Conservation (phyloP, 225 moss, liverwort and hornwort species). For the Thuidium tamariscinum region DNA sequence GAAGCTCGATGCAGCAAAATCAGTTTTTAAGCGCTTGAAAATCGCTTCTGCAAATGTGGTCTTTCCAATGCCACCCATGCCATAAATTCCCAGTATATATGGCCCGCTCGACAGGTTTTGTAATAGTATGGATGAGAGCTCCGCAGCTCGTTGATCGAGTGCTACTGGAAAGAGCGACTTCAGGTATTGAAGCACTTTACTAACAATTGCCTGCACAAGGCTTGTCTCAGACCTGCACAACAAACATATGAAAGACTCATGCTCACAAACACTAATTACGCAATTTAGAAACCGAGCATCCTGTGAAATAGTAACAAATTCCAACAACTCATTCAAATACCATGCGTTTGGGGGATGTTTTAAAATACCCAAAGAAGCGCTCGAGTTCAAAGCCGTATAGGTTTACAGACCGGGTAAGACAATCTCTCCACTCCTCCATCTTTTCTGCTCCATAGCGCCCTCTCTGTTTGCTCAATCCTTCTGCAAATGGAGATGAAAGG, state of each 20-base stretch:
- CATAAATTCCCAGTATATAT: not conserved
- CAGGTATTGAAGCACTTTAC: not conserved
- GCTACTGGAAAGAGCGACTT: slow-evolving; percentile 1
- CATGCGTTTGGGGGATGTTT: not conserved
- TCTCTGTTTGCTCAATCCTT: not conserved
- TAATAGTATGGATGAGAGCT: not conserved
- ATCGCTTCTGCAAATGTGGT: not conserved
- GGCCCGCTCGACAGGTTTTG: not conserved
- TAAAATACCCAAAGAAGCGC: not conserved
- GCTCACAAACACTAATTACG: not conserved
- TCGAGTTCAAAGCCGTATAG: not conserved
- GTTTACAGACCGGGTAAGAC: not conserved
- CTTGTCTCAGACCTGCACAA: not conserved
- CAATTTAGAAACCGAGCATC: not conserved
- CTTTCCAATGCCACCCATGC: not conserved
- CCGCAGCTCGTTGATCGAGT: not conserved
- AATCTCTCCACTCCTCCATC: not conserved
- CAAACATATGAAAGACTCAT: not conserved
- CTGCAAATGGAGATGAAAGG: not conserved
- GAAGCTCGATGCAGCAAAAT: not conserved
- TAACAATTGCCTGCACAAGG: not conserved
- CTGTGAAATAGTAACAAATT: not conserved
- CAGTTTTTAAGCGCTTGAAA: not conserved
- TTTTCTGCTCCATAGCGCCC: not conserved
- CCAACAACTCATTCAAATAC: not conserved